These are phyloP conservation scores for Circinella umbellata DNA, from an alignment of 371 early-diverging fungal genomes.

Conservation along the genomic window DNA sequence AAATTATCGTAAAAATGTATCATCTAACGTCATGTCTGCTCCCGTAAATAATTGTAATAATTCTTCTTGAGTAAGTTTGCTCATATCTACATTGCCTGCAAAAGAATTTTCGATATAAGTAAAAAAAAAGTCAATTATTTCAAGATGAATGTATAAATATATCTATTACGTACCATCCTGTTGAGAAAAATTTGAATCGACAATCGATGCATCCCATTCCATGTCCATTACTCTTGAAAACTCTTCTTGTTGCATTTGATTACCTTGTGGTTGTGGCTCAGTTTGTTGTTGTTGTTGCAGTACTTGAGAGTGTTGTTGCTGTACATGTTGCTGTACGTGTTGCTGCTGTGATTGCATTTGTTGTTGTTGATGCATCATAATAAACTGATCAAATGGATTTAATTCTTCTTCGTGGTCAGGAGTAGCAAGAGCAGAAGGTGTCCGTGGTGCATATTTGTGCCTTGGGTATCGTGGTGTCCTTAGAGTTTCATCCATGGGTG, in stretches of 20 bases:
- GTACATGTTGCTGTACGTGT: background rate
- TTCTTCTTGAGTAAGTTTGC: slow-evolving; percentile 5
- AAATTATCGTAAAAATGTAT: slow-evolving; percentile 7
- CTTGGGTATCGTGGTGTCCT: slow-evolving; percentile 7
- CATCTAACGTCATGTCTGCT: slow-evolving; percentile 1
- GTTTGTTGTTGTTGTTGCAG: background rate
- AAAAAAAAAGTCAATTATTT: too few species aligned
- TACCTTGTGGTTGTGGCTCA: background rate
- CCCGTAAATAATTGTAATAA: slow-evolving; percentile 8
- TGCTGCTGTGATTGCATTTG: background rate
- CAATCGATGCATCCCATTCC: slow-evolving; percentile 2
- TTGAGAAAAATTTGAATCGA: background rate
- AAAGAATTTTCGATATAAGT: too few species aligned
- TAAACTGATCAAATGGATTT: slow-evolving; percentile 32
- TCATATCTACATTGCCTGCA: background rate
- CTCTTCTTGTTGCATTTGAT: background rate
- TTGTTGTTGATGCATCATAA: slow-evolving; percentile 14
- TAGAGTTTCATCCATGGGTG: slow-evolving; percentile 6
- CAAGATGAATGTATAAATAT: background rate
- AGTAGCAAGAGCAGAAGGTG: slow-evolving; percentile 35
- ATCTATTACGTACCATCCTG: background rate
- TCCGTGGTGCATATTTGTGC: slow-evolving; percentile 33
- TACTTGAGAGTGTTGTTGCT: background rate
- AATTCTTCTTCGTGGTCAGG: slow-evolving; percentile 36
- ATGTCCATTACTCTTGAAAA: slow-evolving; percentile 2